Evolutionary conservation across 805 yeast species (phyloP), one percentile per base, ranked within the genome.

Genomic region (Lipomyces kockii): DNA sequence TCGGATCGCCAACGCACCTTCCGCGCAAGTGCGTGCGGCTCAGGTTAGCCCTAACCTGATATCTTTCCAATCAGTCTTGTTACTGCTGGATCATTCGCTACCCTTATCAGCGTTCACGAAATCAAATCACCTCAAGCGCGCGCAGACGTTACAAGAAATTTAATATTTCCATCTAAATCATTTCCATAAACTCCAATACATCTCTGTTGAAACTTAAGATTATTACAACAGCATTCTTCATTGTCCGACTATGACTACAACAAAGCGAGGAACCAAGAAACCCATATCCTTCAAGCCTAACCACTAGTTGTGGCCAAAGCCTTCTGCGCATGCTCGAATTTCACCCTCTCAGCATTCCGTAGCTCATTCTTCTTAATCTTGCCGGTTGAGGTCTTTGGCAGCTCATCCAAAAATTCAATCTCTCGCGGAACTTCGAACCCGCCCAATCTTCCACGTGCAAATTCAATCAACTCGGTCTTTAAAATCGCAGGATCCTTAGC

Each of bases 381-480:
- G 12, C 80, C 80, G 2, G 80, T 78, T n/a, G 79, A 75, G 6
- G 80, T 78, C 70, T 78, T 76, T 17, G 80, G 80, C 35, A 78
- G 66, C 58, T 66, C 73, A 2, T 71, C 70, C 9, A 78, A 76
- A 29, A 78, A 67, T 17, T 61, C 66, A 46, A 70, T 58, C 58
- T 70, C 72, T 65, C 72, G 71, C 9, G 80, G 80, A 7, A 77
- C 76, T 66, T 78, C 79, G 66, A 69, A 78, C 2, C 78, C 77
- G 12, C 79, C 80, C 54, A 78, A 70, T 27, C 72, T 69, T 37
- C 63, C 60, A 60, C 72, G 71, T 61, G 76, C 64, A 68, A 73
- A 77, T 12, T 61, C 60, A 9, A 69, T 62, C 39, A 78, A 61
- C 22, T 64, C 76, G 11, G 67, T 68, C 7, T 57, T 27, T 11